phyloP scores from a whole-genome alignment of 805 yeast species.

The Candida awuae region DNA sequence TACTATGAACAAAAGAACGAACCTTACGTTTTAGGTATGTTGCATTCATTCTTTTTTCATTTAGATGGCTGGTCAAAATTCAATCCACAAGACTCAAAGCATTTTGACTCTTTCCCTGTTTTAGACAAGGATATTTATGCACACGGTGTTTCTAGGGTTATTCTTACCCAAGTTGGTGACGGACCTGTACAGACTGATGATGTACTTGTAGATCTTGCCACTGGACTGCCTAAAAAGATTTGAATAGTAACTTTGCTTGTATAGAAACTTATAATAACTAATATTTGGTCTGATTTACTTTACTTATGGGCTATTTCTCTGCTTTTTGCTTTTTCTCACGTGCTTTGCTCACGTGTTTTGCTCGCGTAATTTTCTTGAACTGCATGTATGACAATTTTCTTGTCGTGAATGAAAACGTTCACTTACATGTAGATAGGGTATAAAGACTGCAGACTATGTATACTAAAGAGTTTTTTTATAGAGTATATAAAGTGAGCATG shows the following conservation, averaged over 20 bases:
- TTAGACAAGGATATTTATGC: constrained; percentile 29
- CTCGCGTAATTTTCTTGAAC: too few species aligned
- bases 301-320: too few species aligned
- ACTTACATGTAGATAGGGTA: too few species aligned
- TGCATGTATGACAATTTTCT: too few species aligned
- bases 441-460: too few species aligned
- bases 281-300: too few species aligned
- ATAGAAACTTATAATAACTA: too few species aligned
- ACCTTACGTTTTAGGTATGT: constrained; percentile 58
- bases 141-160: constrained; percentile 71
- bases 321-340: too few species aligned
- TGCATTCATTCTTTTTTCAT: constrained; percentile 49
- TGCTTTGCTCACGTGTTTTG: too few species aligned
- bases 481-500: too few species aligned
- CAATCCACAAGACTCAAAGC: constrained; percentile 12
- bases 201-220: constrained; percentile 44
- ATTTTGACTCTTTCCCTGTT: constrained; percentile 21
- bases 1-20: constrained; percentile 79
- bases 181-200: constrained; percentile 67
- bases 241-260: not conserved
- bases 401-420: too few species aligned
- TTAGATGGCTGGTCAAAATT: constrained; percentile 58
- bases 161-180: constrained; percentile 77
- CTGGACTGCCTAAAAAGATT: constrained; percentile 51
- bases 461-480: too few species aligned